Conservation (phyloP, 2,329 filamentous ascomycete species). For the Sporothrix schenckii region DNA sequence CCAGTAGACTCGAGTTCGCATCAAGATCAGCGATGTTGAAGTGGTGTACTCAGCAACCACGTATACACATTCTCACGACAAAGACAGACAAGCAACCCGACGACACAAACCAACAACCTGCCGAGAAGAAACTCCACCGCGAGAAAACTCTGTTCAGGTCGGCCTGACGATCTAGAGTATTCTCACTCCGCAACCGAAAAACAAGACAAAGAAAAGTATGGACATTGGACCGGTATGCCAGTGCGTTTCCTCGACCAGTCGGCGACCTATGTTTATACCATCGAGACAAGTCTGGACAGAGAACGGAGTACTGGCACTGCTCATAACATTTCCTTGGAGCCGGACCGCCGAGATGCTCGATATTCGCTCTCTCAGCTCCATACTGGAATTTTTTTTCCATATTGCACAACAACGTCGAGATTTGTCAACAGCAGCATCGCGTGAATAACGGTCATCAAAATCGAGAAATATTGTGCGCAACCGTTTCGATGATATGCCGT, state of each 20-base stretch:
- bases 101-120: neutral
- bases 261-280: neutral
- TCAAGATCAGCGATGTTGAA: neutral
- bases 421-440: neutral
- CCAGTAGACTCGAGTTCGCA: neutral
- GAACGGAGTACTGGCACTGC: neutral
- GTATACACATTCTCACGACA: neutral
- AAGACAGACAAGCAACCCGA: neutral
- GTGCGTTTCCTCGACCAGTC: neutral
- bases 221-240: neutral
- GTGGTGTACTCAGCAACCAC: constrained; percentile 8
- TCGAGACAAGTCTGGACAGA: neutral
- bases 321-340: neutral
- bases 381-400: neutral
- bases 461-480: neutral
- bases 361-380: neutral
- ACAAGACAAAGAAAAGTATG: neutral
- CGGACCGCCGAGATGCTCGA: neutral
- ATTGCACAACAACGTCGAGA: neutral
- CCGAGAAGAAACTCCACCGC: neutral
- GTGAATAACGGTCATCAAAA: neutral
- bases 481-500: constrained; percentile 1
- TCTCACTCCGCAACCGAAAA: neutral
- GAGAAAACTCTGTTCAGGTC: neutral
- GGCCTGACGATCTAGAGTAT: neutral